Percentiles rank a stretch among this genome's conserved stretches.
These are phyloP conservation scores for Linum trigynum DNA, from an alignment of 345 rosid genomes.

Conservation along the genomic window DNA sequence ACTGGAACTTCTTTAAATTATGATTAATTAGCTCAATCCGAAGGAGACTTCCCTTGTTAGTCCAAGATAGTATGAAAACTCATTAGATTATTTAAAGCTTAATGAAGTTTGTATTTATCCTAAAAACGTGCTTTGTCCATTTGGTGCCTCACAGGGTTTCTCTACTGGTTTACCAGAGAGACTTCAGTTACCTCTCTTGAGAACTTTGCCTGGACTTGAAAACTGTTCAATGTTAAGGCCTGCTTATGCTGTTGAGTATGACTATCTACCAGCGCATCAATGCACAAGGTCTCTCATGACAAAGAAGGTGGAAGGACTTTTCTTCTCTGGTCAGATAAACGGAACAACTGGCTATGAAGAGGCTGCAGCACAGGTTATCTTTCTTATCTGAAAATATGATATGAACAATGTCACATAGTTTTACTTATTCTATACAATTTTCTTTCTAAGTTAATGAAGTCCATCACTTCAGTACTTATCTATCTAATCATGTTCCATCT, in stretches of 20 bases:
- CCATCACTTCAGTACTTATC: background rate
- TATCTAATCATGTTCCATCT: background rate
- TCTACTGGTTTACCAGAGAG: conserved; percentile 96
- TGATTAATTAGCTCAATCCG: background rate
- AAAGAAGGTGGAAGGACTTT: conserved; percentile 80
- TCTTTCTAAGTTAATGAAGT: background rate
- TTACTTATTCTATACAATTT: too few species aligned
- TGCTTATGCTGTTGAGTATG: conserved; percentile 98
- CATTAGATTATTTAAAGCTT: background rate
- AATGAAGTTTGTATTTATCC: too few species aligned
- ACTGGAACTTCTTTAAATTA: background rate
- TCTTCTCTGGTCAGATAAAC: conserved; percentile 98
- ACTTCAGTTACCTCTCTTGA: conserved; percentile 86
- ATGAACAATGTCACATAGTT: background rate
- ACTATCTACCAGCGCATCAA: conserved; percentile 91
- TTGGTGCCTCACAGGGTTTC: conserved; percentile 53
- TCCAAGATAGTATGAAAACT: background rate
- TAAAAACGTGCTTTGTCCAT: background rate
- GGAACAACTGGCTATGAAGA: conserved; percentile 99
- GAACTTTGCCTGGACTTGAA: conserved; percentile 97
- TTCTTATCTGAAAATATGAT: background rate
- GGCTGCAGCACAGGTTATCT: conserved; percentile 94
- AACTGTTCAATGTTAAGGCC: conserved; percentile 94
- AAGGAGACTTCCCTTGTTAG: background rate
- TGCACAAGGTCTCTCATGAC: conserved; percentile 95